Evolutionary conservation across 1,284 basidiomycete species (phyloP).

Genomic region (Tranzscheliella williamsii): DNA sequence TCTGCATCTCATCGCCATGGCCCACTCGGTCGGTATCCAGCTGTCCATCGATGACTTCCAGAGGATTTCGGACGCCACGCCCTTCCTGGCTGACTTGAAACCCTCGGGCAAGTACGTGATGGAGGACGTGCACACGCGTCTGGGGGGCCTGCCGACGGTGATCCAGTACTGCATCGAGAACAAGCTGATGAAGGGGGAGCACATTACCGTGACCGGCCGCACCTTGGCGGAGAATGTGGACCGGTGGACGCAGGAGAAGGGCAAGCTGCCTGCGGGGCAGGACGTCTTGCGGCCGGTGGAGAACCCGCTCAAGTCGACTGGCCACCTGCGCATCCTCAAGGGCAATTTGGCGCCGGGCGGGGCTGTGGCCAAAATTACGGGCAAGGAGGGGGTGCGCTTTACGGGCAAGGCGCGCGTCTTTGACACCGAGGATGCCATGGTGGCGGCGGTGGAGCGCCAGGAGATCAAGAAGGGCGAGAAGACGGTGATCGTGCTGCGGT

Average conservation of each 20-base stretch:
- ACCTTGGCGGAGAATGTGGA: constrained; percentile 58
- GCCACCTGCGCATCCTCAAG: constrained; percentile 58
- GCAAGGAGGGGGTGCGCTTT: constrained; percentile 58
- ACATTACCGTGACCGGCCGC: constrained; percentile 57
- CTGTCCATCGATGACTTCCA: constrained; percentile 59
- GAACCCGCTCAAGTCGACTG: constrained; percentile 56
- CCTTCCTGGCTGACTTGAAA: constrained; percentile 60
- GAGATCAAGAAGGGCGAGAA: constrained; percentile 59
- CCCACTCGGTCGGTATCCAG: constrained; percentile 55
- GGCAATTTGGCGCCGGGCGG: constrained; percentile 60
- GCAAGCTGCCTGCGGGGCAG: constrained; percentile 51
- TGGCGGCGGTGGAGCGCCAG: constrained; percentile 53
- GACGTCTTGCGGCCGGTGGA: constrained; percentile 53
- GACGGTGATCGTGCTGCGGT: constrained; percentile 58
- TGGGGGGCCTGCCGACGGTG: constrained; percentile 64
- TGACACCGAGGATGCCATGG: constrained; percentile 59
- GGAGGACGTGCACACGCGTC: constrained; percentile 57
- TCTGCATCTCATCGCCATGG: constrained; percentile 58
- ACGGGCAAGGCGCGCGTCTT: constrained; percentile 59
- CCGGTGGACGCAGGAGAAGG: constrained; percentile 70
- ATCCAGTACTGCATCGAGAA: constrained; percentile 59
- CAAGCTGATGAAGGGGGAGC: constrained; percentile 63
- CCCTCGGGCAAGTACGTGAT: constrained; percentile 60
- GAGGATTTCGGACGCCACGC: constrained; percentile 52
- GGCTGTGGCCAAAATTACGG: constrained; percentile 60